phyloP scores from a whole-genome alignment of 768 basidiomycete genomes.

The Lactarius quietus region DNA sequence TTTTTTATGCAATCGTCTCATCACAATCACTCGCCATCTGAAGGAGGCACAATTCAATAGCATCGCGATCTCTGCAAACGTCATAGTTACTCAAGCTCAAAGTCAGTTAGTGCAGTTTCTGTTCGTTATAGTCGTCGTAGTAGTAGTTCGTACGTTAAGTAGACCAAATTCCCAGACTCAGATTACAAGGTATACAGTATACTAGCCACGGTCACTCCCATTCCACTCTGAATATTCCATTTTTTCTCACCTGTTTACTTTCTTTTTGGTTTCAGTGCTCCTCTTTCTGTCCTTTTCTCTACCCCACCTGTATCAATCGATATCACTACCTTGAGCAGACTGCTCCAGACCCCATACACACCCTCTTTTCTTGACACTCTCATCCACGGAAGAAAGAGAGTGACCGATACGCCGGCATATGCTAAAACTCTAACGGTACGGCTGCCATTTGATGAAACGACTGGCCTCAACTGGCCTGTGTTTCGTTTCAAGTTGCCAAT shows the following conservation, averaged over 20 bases:
- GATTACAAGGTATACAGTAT: conserved; percentile 22
- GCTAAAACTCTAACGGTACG: too few relatives aligned
- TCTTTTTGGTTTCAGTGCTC: conserved; percentile 5
- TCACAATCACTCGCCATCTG: conserved; percentile 49
- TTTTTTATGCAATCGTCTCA: conserved; percentile 18
- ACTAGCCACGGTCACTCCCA: conserved; percentile 22
- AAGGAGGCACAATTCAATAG: conserved; percentile 58
- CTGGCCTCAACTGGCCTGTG: too few relatives aligned
- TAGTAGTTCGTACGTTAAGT: conserved; percentile 23
- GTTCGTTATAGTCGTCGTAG: conserved; percentile 20
- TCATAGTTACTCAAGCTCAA: conserved; percentile 24
- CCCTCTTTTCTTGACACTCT: conserved; percentile 2
- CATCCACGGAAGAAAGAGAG: not conserved
- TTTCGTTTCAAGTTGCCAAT: too few relatives aligned
- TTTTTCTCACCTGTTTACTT: not conserved
- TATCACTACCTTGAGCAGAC: conserved; percentile 17
- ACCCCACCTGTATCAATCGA: conserved; percentile 19
- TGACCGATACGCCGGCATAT: too few relatives aligned
- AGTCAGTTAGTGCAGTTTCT: conserved; percentile 7
- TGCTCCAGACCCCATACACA: conserved; percentile 15
- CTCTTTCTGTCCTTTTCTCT: not conserved
- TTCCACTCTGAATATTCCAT: not conserved
- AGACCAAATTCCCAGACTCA: conserved; percentile 12
- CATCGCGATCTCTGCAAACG: conserved; percentile 27
- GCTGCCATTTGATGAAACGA: too few relatives aligned